Evolutionary conservation across 2,329 filamentous ascomycete species (phyloP).

Genomic region (Fusarium nanum): DNA sequence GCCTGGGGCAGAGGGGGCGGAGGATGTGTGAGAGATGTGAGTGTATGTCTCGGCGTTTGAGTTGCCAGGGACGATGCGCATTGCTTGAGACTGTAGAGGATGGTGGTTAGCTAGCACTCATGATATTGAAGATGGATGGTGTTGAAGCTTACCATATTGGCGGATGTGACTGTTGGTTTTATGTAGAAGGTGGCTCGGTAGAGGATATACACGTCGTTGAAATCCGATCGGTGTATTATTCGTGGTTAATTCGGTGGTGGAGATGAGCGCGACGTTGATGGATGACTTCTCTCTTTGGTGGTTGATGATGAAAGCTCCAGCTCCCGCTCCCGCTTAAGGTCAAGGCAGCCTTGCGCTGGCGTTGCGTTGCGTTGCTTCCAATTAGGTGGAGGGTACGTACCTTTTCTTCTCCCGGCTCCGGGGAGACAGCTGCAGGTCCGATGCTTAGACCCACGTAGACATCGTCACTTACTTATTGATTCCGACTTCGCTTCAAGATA

Average conservation of each 20-base stretch:
- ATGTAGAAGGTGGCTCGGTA: neutral
- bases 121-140: constrained; percentile 13
- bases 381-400: constrained; percentile 34
- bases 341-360: constrained; percentile 42
- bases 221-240: neutral
- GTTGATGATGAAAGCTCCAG: constrained; percentile 42
- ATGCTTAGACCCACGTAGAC: constrained; percentile 24
- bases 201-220: neutral
- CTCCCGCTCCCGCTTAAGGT: constrained; percentile 9
- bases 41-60: constrained; percentile 73
- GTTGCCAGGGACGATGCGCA: constrained; percentile 85
- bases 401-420: constrained; percentile 5
- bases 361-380: constrained; percentile 20
- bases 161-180: constrained; percentile 35
- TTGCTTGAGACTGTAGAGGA: constrained; percentile 67
- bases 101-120: constrained; percentile 40
- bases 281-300: constrained; percentile 3
- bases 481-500: constrained; percentile 35
- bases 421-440: constrained; percentile 22
- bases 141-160: constrained; percentile 62
- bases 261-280: constrained; percentile 12
- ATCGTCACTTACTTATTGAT: constrained; percentile 34
- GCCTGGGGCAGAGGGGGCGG: constrained; percentile 90
- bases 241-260: neutral
- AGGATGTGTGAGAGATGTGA: constrained; percentile 70